Percentiles rank a stretch among this genome's conserved stretches.
phyloP scores from a whole-genome alignment of 305 asterid species.

The Andrographis paniculata region DNA sequence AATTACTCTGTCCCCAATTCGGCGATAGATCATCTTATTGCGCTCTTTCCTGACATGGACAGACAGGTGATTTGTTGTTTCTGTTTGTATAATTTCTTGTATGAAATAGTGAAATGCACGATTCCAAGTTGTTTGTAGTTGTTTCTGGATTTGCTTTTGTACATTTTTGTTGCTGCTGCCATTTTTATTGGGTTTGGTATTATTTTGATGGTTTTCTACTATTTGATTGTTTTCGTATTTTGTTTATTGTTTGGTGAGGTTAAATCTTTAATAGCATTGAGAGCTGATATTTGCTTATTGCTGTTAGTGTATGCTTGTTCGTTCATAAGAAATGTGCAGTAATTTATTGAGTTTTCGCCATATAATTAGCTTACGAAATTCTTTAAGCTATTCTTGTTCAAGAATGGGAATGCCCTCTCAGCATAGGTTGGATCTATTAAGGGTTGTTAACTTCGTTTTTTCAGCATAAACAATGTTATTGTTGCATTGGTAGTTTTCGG shows the following conservation, averaged over 20 bases:
- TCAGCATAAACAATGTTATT: no score
- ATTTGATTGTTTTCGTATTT: background rate
- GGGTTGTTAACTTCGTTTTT: no score
- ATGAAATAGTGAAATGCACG: no score
- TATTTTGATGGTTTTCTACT: background rate
- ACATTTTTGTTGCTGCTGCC: background rate
- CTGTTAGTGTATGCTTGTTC: background rate
- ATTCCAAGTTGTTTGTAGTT: no score
- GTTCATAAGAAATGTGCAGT: background rate
- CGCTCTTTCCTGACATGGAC: slow-evolving; percentile 89
- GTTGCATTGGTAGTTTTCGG: no score
- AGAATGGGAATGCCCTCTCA: no score
- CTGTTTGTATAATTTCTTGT: background rate
- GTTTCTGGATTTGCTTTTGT: background rate
- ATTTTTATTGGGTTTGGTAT: background rate
- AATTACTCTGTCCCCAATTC: slow-evolving; percentile 24
- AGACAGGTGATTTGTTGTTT: slow-evolving; percentile 48
- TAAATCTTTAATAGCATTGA: background rate
- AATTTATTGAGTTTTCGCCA: background rate
- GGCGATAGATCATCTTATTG: slow-evolving; percentile 53
- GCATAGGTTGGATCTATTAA: background rate
- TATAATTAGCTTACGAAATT: no score
- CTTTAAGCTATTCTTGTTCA: background rate
- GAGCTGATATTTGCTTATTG: background rate
- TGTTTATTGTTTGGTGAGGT: background rate